A percentile compares a stretch with the other conserved stretches of the same genome.
Evolutionary conservation across 495 filamentous ascomycete genomes (phyloP).

Genomic region (Xylaria scruposa): DNA sequence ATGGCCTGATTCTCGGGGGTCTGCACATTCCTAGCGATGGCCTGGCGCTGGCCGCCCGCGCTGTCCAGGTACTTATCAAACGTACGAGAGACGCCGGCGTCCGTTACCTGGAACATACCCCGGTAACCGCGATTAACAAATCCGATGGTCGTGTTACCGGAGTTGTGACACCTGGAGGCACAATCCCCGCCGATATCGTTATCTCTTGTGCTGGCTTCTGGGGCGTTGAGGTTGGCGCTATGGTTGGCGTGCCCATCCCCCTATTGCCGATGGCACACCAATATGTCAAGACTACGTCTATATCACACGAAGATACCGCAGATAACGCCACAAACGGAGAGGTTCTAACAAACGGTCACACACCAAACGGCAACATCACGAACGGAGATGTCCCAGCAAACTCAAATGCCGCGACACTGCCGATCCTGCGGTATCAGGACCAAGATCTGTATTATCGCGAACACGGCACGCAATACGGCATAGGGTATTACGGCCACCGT

Average conservation of each 20-base stretch:
- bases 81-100: constrained; percentile 55
- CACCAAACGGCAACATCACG: background rate
- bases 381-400: constrained; percentile 7
- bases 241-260: constrained; percentile 57
- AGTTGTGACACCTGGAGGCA: constrained; percentile 49
- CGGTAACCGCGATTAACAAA: constrained; percentile 53
- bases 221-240: constrained; percentile 59
- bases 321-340: constrained; percentile 46
- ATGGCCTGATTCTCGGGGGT: constrained; percentile 54
- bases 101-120: constrained; percentile 52
- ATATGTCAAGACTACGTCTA: constrained; percentile 56
- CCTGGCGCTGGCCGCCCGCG: constrained; percentile 56
- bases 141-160: constrained; percentile 48
- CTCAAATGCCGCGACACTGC: constrained; percentile 42
- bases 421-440: constrained; percentile 59
- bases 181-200: constrained; percentile 55
- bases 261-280: constrained; percentile 60
- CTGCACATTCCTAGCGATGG: constrained; percentile 59
- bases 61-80: constrained; percentile 57
- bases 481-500: constrained; percentile 60
- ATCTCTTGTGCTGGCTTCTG: constrained; percentile 62
- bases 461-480: constrained; percentile 59
- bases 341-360: constrained; percentile 1
- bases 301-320: constrained; percentile 43
- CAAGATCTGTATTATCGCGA: constrained; percentile 62